Conservation (phyloP, 495 filamentous ascomycete species). For the Daldinia bambusicola region DNA sequence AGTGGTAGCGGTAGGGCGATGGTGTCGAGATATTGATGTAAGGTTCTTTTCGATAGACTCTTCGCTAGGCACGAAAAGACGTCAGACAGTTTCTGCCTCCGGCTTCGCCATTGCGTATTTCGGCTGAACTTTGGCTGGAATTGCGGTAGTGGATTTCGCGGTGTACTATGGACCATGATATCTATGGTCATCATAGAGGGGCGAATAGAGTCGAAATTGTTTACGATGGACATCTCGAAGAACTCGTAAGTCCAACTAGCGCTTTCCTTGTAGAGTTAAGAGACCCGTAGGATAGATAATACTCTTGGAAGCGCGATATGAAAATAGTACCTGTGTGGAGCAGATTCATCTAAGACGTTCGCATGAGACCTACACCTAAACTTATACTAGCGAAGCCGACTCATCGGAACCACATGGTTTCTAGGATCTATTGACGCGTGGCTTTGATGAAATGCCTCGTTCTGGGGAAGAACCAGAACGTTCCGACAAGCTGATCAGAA, state of each 20-base stretch:
- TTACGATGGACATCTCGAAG: slow-evolving; percentile 13
- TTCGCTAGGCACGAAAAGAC: neutral
- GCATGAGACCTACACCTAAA: neutral
- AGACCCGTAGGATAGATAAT: slow-evolving; percentile 7
- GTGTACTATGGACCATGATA: neutral
- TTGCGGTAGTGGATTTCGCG: neutral
- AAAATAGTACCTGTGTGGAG: neutral
- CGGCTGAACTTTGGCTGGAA: neutral
- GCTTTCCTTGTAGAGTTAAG: neutral
- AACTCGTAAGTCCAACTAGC: neutral
- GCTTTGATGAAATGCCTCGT: slow-evolving; percentile 2
- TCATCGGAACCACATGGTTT: neutral
- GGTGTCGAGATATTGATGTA: slow-evolving; percentile 15
- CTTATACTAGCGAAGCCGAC: slow-evolving; percentile 10
- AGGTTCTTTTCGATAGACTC: slow-evolving; percentile 20
- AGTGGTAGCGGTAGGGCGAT: slow-evolving; percentile 12
- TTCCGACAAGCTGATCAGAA: neutral
- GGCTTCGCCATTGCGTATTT: neutral
- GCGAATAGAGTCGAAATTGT: neutral
- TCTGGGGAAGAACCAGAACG: neutral
- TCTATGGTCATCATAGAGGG: neutral
- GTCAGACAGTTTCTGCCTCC: neutral
- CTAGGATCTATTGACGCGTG: slow-evolving; percentile 19
- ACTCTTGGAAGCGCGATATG: neutral
- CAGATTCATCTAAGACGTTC: neutral